phyloP scores from a whole-genome alignment of 805 yeast genomes.

The Kuraishia capsulata region DNA sequence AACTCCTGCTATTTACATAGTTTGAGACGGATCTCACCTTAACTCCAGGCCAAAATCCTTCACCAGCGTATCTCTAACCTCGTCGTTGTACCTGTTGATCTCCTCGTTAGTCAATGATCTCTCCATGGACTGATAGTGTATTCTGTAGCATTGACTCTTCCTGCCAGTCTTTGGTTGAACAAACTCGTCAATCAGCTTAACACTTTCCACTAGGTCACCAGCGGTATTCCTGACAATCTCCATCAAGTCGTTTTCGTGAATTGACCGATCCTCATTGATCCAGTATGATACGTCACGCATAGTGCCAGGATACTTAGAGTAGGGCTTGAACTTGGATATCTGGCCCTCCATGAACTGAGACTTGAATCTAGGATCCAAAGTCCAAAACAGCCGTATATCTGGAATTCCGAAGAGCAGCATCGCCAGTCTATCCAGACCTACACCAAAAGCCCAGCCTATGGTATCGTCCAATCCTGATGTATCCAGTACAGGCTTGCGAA shows the following conservation, averaged over 20 bases:
- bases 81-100: slow-evolving; percentile 62
- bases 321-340: slow-evolving; percentile 73
- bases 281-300: slow-evolving; percentile 87
- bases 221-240: slow-evolving; percentile 81
- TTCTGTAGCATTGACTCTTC: slow-evolving; percentile 77
- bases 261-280: slow-evolving; percentile 39
- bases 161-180: slow-evolving; percentile 74
- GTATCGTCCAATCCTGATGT: slow-evolving; percentile 62
- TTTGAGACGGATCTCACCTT: slow-evolving; percentile 35
- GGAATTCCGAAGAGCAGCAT: slow-evolving; percentile 94
- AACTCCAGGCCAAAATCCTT: slow-evolving; percentile 45
- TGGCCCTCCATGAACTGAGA: slow-evolving; percentile 59
- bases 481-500: slow-evolving; percentile 64
- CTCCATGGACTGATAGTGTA: slow-evolving; percentile 94
- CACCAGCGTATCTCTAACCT: slow-evolving; percentile 50
- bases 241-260: slow-evolving; percentile 90
- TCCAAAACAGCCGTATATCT: slow-evolving; percentile 91
- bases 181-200: slow-evolving; percentile 71
- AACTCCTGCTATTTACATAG: neutral
- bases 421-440: slow-evolving; percentile 91
- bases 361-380: slow-evolving; percentile 67
- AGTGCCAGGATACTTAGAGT: slow-evolving; percentile 86
- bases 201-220: slow-evolving; percentile 86
- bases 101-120: slow-evolving; percentile 82
- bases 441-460: slow-evolving; percentile 96